phyloP scores from a whole-genome alignment of 441 rosid species.

The Pelargonium australe region DNA sequence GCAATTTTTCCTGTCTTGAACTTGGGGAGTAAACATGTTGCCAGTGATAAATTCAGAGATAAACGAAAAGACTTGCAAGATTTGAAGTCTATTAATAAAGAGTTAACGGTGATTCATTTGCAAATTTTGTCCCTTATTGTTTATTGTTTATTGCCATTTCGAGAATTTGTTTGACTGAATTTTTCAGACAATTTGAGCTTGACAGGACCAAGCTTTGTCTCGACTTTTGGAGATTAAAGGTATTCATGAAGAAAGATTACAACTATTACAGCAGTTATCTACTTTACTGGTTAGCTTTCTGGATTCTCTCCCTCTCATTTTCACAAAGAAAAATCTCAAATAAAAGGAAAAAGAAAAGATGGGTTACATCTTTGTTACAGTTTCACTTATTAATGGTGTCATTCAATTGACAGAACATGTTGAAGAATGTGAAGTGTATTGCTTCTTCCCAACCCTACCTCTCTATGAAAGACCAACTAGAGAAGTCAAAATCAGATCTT shows the following conservation, averaged over 20 bases:
- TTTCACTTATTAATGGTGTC: constrained; percentile 18
- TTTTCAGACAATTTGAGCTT: constrained; percentile 22
- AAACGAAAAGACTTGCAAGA: constrained; percentile 70
- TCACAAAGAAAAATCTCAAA: constrained; percentile 8
- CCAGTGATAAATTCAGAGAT: constrained; percentile 56
- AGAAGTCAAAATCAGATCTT: constrained; percentile 69
- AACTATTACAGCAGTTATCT: constrained; percentile 46
- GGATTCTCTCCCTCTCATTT: constrained; percentile 7
- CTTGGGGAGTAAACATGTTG: constrained; percentile 53
- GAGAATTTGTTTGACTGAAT: constrained; percentile 21
- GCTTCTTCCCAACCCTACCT: constrained; percentile 65
- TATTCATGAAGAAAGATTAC: constrained; percentile 70
- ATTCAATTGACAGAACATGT: constrained; percentile 52
- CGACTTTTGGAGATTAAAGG: constrained; percentile 58
- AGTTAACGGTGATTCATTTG: constrained; percentile 48
- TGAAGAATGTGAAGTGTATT: constrained; percentile 65
- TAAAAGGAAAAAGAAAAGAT: neutral
- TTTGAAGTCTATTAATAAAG: constrained; percentile 66
- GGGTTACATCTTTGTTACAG: neutral
- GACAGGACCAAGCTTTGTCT: constrained; percentile 68
- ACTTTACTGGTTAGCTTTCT: constrained; percentile 55
- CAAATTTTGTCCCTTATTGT: constrained; percentile 16
- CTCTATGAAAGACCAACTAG: constrained; percentile 62
- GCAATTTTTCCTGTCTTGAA: constrained; percentile 68
- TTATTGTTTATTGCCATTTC: constrained; percentile 13